Conservation (phyloP, 2,329 filamentous ascomycete genomes). For the Cercospora zeina region DNA sequence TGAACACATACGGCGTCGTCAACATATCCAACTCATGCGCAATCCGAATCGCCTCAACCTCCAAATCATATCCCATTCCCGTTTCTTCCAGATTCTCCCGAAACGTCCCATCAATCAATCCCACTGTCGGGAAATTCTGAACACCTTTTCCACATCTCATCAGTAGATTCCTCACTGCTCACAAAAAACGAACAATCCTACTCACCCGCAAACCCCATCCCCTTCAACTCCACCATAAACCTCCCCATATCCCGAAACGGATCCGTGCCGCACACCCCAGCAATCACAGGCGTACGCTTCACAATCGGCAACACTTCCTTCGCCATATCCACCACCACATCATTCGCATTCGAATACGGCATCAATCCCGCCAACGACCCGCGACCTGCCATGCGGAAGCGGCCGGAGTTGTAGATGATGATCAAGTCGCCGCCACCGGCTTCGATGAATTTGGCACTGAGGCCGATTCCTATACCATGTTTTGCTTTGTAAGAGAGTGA, state of each 20-base stretch:
- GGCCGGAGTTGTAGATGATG: constrained; percentile 60
- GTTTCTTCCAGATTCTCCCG: constrained; percentile 69
- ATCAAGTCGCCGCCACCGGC: constrained; percentile 68
- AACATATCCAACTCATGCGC: constrained; percentile 62
- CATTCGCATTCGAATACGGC: constrained; percentile 71
- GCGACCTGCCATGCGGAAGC: constrained; percentile 71
- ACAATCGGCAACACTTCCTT: constrained; percentile 67
- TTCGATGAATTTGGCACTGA: constrained; percentile 71
- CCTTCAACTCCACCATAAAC: constrained; percentile 62
- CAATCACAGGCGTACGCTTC: constrained; percentile 63
- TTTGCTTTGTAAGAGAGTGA: background rate
- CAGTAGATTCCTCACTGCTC: background rate
- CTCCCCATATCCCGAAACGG: constrained; percentile 63
- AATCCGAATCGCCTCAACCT: constrained; percentile 66
- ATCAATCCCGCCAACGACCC: constrained; percentile 69
- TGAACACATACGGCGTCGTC: constrained; percentile 71
- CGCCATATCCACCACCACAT: constrained; percentile 69
- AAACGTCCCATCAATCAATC: constrained; percentile 68
- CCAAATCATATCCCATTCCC: constrained; percentile 66
- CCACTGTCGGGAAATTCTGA: constrained; percentile 72
- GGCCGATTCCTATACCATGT: constrained; percentile 58
- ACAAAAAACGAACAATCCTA: background rate
- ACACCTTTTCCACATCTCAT: constrained; percentile 37
- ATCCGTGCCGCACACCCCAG: constrained; percentile 70
- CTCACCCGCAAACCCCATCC: constrained; percentile 61